Evolutionary conservation across 306 rosid genomes (phyloP), one percentile per base, ranked within the genome.

Genomic region (Cyclanthera cordifolia): DNA sequence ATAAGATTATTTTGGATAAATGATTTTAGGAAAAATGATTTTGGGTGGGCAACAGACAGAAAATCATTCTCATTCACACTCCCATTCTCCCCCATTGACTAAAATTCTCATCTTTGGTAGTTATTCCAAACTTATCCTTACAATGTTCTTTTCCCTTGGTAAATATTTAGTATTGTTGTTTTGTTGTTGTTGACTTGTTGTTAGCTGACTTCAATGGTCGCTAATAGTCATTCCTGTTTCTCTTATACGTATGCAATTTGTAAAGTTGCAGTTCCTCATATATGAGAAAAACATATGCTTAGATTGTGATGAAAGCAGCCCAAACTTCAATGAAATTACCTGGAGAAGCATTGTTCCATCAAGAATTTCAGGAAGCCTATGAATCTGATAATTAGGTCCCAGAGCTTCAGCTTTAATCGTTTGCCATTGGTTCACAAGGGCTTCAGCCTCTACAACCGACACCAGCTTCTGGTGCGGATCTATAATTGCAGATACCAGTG

Each of bases 351-450:
- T 94, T 11, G 96, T 75, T 73, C 87, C 95, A 13, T 83, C 99
- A 66, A 94, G 99, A 80, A 94, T 85, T 59, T 88, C 83, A 73
- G 77, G 55, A 56, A 94, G 95, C 73, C 63, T 76, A 76, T 81
- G 68, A 67, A 82, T 82, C 82, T 83, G 81, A 82, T 94, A 88
- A 74, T 77, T 75, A 71, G 99, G 91, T 37, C 99, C 99, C 86
- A 94, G 75, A 85, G 96, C 99, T 79, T 90, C 88, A 56, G 91
- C 94, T 80, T 94, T 94, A 69, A 85, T 72, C 55, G 75, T 77
- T 85, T 94, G 99, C 99, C 99, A 94, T 74, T 85, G 87, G 82
- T 84, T 86, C 50, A 94, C 89, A 71, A 94, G 95, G 69, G 78
- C 78, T 83, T 94, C 95, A 12, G 99, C 99, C 83, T 94, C 97